These are phyloP conservation scores for Podospora comata DNA, from an alignment of 495 filamentous ascomycete species.

Conservation along the genomic window DNA sequence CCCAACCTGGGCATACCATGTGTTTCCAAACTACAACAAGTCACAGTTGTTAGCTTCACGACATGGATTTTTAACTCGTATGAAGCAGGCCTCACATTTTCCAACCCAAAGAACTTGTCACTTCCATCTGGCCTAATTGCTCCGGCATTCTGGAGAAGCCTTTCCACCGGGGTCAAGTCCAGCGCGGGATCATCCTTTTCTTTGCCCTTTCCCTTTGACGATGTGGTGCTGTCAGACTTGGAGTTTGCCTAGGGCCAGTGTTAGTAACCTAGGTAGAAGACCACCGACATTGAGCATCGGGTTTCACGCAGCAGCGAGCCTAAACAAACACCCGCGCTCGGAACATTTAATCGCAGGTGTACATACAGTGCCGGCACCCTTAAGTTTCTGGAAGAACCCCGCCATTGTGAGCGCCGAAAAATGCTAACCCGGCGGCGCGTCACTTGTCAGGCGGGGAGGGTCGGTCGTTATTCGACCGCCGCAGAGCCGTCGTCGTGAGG, in stretches of 20 bases:
- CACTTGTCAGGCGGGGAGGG: conserved; percentile 19
- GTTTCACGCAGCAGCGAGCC: conserved; percentile 16
- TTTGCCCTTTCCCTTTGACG: conserved; percentile 50
- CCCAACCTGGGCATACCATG: conserved; percentile 62
- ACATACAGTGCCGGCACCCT: conserved; percentile 37
- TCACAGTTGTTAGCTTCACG: conserved; percentile 21
- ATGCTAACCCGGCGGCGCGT: conserved; percentile 18
- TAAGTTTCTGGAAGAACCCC: conserved; percentile 47
- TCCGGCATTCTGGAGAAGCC: conserved; percentile 74
- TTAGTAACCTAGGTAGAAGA: background rate
- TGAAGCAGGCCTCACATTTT: conserved; percentile 68
- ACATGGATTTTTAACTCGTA: conserved; percentile 11
- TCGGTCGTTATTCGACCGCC: conserved; percentile 8
- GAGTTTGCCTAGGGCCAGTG: conserved; percentile 30
- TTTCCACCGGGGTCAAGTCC: conserved; percentile 77
- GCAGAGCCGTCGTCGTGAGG: background rate
- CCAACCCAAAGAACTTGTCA: conserved; percentile 97
- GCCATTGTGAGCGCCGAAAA: conserved; percentile 36
- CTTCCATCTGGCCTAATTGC: conserved; percentile 80
- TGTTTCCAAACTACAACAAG: conserved; percentile 81
- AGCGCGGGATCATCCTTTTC: conserved; percentile 63
- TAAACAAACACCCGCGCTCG: conserved; percentile 16
- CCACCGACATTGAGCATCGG: background rate
- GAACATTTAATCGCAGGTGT: background rate
- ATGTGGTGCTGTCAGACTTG: conserved; percentile 40